Evolutionary conservation across 169 alveolate species (phyloP).

Genomic region (Perkinsus olseni): DNA sequence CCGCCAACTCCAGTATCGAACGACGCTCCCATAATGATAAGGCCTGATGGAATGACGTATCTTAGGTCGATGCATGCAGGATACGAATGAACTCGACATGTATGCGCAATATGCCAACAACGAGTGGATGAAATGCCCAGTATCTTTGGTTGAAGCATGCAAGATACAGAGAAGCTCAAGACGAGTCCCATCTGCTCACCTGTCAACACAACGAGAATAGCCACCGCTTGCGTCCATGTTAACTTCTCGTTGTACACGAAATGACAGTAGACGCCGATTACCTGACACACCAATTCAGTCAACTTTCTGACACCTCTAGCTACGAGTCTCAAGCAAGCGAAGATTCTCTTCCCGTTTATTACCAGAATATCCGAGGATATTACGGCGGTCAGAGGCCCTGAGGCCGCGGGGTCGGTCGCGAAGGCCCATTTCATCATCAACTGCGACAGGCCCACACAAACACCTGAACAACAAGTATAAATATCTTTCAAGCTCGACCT

Average conservation of each 20-base stretch:
- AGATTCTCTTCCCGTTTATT: too few species aligned
- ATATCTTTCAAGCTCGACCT: not conserved
- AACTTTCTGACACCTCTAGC: too few species aligned
- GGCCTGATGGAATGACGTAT: not conserved
- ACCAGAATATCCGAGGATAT: not conserved
- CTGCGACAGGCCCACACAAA: not conserved
- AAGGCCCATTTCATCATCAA: not conserved
- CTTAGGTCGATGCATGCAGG: not conserved
- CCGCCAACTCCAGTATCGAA: not conserved
- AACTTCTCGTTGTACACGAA: not conserved
- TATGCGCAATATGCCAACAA: not conserved
- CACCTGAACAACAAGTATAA: not conserved
- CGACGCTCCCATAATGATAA: not conserved
- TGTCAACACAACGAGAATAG: not conserved
- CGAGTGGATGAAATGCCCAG: not conserved
- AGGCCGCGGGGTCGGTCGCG: not conserved
- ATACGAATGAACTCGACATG: not conserved
- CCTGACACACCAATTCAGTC: not conserved
- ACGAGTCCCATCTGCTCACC: not conserved
- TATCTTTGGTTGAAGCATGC: not conserved
- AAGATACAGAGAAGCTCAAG: not conserved
- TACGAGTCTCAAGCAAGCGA: too few species aligned
- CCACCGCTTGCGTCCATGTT: not conserved
- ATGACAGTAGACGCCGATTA: not conserved
- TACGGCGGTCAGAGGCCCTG: not conserved